Evolutionary conservation across 495 filamentous ascomycete genomes (phyloP).

Genomic region (Aspergillus asperescens): DNA sequence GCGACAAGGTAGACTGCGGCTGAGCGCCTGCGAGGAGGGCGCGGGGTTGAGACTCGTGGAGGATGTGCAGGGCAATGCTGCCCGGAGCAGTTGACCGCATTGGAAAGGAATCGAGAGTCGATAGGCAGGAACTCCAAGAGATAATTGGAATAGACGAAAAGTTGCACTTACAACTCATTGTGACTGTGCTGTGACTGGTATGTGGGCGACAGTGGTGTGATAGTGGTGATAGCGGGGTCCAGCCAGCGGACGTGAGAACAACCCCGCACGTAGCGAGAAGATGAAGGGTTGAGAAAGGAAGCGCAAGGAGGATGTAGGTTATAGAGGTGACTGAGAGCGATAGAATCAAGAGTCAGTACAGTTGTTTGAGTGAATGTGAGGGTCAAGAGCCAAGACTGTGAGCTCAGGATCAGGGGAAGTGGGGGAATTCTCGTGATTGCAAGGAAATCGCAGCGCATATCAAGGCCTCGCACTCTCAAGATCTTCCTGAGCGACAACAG

Average conservation of each 20-base stretch:
- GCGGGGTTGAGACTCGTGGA: slow-evolving; percentile 8
- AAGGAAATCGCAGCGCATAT: background rate
- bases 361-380: no score
- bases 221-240: slow-evolving; percentile 18
- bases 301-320: background rate
- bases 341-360: background rate
- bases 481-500: background rate
- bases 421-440: background rate
- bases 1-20: slow-evolving; percentile 10
- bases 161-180: slow-evolving; percentile 46
- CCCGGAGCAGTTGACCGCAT: background rate
- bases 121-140: background rate
- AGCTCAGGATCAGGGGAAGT: slow-evolving; percentile 1
- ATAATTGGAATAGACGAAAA: slow-evolving; percentile 1
- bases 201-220: slow-evolving; percentile 2
- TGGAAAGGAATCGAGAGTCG: background rate
- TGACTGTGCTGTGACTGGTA: slow-evolving; percentile 19
- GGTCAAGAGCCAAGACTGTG: background rate
- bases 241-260: slow-evolving; percentile 13
- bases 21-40: background rate
- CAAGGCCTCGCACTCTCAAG: background rate
- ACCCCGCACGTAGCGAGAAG: slow-evolving; percentile 22
- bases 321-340: background rate
- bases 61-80: slow-evolving; percentile 4
- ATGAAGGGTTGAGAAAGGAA: background rate